Base-by-base conservation (phyloP, 2,329 filamentous ascomycete genomes). In the Annulohypoxylon truncatum region DNA sequence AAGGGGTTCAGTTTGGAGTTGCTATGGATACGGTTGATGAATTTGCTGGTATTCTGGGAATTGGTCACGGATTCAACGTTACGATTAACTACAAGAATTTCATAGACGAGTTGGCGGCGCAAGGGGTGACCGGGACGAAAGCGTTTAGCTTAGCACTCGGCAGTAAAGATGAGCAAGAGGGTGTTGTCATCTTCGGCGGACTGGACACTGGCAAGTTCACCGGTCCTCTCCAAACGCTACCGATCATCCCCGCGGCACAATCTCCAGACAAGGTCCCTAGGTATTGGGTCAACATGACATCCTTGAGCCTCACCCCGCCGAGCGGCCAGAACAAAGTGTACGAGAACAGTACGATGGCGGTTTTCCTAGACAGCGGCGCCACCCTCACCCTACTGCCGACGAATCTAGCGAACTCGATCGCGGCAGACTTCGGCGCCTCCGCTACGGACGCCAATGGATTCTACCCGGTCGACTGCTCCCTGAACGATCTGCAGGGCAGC, bases 291-390 rank as follows among this genome's bases (percentile, higher is more conserved):
- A 71, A 78, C 56, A 80, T 87, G 80, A 69, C 80, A 9, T 80
- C 79, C 22, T 73, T 86, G 72, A 77, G 77, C 6, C 75, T 84
- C 24, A 80, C 79, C 2, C 75, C 80, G 3, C 79, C 81, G 2
- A 79, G 71, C 56, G 76, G 77, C 24, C 50, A 73, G 47, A 72
- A 68, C 29, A 76, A 73, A 44, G 71, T 72, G 62, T 83, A 83
- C 68, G 55, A 73, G 38, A 77, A 77, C 72, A 79, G 79, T 46
- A 71, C 70, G 13, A 79, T 83, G 70, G 82, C 87, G 10, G 89
- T 91, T 9, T 88, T 93, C 56, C 83, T 93, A 44, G 91, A 93
- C 78, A 91, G 88, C 24, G 91, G 91, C 5, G 89, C 88, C 22
- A 92, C 89, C 12, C 81, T 92, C 72, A 90, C 87, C 52, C 86